A percentile compares a stretch with the other conserved stretches of the same genome.
Conservation (phyloP, 768 basidiomycete species). For the Trametes coccinea region DNA sequence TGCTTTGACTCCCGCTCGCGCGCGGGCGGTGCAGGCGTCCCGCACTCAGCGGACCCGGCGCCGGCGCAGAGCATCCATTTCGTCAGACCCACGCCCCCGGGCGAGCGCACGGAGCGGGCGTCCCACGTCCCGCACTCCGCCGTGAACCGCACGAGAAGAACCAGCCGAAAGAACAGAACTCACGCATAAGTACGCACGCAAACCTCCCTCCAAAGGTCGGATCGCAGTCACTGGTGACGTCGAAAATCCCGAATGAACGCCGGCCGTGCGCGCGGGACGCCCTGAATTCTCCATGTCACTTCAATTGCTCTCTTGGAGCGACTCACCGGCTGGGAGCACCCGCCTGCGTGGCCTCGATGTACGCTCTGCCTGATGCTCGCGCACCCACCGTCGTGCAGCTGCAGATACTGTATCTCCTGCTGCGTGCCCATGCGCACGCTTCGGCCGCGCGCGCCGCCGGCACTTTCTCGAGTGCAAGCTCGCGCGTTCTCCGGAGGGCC, state of each 20-base stretch:
- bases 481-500: neutral
- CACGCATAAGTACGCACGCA: too few relatives aligned
- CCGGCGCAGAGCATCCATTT: neutral
- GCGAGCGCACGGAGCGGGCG: neutral
- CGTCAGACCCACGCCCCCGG: neutral
- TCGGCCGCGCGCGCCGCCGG: neutral
- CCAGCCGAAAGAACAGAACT: too few relatives aligned
- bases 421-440: neutral
- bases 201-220: too few relatives aligned
- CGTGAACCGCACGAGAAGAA: neutral
- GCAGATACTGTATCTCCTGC: too few relatives aligned
- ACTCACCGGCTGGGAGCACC: neutral
- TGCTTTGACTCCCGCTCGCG: neutral
- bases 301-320: conserved; percentile 6
- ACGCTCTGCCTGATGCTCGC: neutral
- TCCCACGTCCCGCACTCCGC: conserved; percentile 13
- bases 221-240: conserved; percentile 5
- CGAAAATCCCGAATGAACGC: conserved; percentile 18
- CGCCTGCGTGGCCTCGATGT: neutral
- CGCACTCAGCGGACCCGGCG: conserved; percentile 16
- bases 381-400: too few relatives aligned
- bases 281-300: conserved; percentile 11
- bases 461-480: neutral
- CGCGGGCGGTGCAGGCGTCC: conserved; percentile 14
- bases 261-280: neutral